Conservation (phyloP, 2,329 filamentous ascomycete species). For the Chrysoporthe austroafricana region DNA sequence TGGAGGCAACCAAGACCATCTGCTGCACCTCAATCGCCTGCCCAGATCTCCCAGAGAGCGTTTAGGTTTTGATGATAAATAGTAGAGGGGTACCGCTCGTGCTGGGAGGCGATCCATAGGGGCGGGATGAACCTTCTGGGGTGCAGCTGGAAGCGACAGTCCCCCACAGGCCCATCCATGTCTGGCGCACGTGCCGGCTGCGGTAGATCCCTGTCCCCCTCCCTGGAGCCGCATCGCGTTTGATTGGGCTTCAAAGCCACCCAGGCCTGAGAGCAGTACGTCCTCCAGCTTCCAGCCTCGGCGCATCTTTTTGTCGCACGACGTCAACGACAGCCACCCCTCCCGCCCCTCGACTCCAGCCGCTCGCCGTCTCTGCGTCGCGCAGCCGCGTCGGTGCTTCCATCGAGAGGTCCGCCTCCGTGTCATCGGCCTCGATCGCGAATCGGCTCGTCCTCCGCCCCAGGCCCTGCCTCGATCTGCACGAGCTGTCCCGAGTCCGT, state of each 20-base stretch:
- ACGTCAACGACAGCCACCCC: not conserved
- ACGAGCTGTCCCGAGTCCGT: not conserved
- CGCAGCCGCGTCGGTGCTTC: not conserved
- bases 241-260: slow-evolving; percentile 1
- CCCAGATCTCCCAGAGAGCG: no score
- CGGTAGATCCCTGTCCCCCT: not conserved
- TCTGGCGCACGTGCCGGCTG: not conserved
- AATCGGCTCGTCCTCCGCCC: not conserved
- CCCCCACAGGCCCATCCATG: slow-evolving; percentile 1
- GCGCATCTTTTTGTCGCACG: not conserved
- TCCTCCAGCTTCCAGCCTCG: not conserved
- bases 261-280: no score
- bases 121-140: not conserved
- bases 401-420: not conserved
- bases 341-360: not conserved
- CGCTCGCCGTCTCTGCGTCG: not conserved
- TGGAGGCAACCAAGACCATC: no score
- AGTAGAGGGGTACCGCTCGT: no score
- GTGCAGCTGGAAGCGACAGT: not conserved
- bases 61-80: no score
- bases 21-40: no score
- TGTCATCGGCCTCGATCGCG: not conserved
- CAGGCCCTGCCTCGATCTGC: not conserved
- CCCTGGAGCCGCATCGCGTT: not conserved
- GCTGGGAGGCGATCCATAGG: no score